Percentiles rank a stretch among this genome's conserved stretches.
These are phyloP conservation scores for Mycena sp. DNA, from an alignment of 1,284 basidiomycete genomes.

Conservation along the genomic window DNA sequence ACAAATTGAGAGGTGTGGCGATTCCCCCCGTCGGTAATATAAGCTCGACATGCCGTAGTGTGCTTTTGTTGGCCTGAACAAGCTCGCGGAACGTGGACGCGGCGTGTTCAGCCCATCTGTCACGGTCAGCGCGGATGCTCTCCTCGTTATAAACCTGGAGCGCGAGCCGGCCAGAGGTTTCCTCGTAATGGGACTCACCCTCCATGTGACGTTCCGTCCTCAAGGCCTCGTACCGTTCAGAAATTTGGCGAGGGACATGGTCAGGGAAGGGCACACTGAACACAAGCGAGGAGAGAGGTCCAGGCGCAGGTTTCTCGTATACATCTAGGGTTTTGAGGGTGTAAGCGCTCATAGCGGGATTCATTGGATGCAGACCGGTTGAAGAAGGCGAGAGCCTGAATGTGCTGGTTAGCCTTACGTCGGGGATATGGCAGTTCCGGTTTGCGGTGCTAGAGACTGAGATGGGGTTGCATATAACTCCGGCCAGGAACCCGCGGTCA, in stretches of 20 bases:
- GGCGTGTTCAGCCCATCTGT: not conserved
- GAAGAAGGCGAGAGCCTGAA: too few species aligned
- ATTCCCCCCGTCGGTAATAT: slow-evolving; percentile 10
- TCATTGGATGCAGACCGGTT: too few species aligned
- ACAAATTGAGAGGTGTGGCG: slow-evolving; percentile 5
- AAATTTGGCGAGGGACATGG: not conserved
- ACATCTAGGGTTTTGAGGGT: not conserved
- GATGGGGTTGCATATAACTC: too few species aligned
- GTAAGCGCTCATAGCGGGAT: not conserved
- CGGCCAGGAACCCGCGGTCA: too few species aligned
- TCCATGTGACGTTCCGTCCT: slow-evolving; percentile 3
- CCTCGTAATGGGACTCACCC: slow-evolving; percentile 20
- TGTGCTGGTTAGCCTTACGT: too few species aligned
- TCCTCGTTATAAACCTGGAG: slow-evolving; percentile 12
- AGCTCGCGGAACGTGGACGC: not conserved
- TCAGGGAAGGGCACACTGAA: not conserved
- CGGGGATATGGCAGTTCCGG: too few species aligned
- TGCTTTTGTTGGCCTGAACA: not conserved
- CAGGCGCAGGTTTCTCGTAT: not conserved
- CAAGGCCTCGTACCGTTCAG: not conserved
- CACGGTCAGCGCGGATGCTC: not conserved
- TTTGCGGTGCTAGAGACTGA: too few species aligned
- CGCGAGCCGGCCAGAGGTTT: slow-evolving; percentile 9
- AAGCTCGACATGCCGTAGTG: slow-evolving; percentile 6
- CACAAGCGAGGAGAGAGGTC: slow-evolving; percentile 26